Evolutionary conservation across 2,329 filamentous ascomycete genomes (phyloP).

Genomic region (Talaromyces sp.): DNA sequence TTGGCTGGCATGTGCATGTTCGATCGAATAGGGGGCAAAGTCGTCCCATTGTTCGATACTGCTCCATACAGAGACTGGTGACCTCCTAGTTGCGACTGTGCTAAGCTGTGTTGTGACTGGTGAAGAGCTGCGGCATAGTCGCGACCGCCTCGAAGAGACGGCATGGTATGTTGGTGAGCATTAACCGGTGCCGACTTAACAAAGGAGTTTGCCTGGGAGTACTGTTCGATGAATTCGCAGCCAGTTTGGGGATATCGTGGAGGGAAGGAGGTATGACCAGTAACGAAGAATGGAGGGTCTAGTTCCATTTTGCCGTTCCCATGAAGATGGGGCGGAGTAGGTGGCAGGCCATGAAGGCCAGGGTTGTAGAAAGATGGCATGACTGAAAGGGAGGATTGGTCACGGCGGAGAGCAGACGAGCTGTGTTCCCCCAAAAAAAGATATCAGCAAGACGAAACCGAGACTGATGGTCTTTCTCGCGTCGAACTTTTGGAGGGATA

Average conservation of each 20-base stretch:
- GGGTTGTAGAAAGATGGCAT: slow-evolving; percentile 45
- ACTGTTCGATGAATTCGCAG: slow-evolving; percentile 46
- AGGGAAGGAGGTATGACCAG: slow-evolving; percentile 38
- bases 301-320: slow-evolving; percentile 36
- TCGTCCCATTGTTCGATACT: slow-evolving; percentile 29
- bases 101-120: slow-evolving; percentile 21
- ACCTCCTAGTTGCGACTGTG: slow-evolving; percentile 22
- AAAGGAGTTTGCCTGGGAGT: slow-evolving; percentile 43
- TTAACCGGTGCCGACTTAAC: slow-evolving; percentile 35
- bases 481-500: slow-evolving; percentile 20
- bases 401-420: slow-evolving; percentile 38
- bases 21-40: slow-evolving; percentile 41
- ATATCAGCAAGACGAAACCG: slow-evolving; percentile 23
- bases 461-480: neutral
- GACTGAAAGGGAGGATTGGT: slow-evolving; percentile 27
- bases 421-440: slow-evolving; percentile 19
- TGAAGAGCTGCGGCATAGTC: slow-evolving; percentile 28
- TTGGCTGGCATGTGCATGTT: slow-evolving; percentile 37
- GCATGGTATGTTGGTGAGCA: slow-evolving; percentile 29
- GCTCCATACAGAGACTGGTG: slow-evolving; percentile 36
- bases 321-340: slow-evolving; percentile 41
- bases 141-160: slow-evolving; percentile 31
- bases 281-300: slow-evolving; percentile 39
- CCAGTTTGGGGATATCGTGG: slow-evolving; percentile 43
- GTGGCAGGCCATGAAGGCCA: slow-evolving; percentile 40